Base-by-base conservation (phyloP, 768 basidiomycete genomes). In the Suillus paluster region DNA sequence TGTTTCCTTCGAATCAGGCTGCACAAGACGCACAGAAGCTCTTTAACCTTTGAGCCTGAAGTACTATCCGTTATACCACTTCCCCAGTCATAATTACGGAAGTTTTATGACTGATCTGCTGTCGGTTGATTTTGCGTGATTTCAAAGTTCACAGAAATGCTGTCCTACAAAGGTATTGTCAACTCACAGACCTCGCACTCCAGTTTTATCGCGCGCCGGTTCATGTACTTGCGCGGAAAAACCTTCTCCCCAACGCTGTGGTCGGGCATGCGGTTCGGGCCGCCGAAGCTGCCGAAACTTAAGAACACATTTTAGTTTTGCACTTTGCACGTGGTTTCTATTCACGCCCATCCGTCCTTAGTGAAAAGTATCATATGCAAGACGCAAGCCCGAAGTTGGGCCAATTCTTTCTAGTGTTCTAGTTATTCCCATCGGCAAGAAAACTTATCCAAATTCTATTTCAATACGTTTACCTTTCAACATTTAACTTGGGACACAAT, bases 1-100 rank as follows among this genome's bases (percentile, higher is more conserved):
- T 66, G 12, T 71, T 70, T 52, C 69, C 67, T 12, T 61, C 70
- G 6, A 52, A 71, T n/a, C 38, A 60, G 59, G 68, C 64, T 1
- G 65, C 69, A 42, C 33, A 52, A 52, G n/a, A 52, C 3, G 50
- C 50, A n/a, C 17, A 34, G n/a, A 34, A 52, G 50, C n/a, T 52
- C 12, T 48, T 34, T 8, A 33, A 34, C 33, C 33, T 52, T 34
- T 6, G 6, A 17, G 11, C 30, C 19, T n/a, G 10, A 50, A 33
- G 17, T 14, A 25, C 14, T 33, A 9, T 5, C 19, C 14, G 15
- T 48, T 48, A 21, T 45, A 17, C 27, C 19, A 30, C 17, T 50
- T 19, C 33, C 19, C 19, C 33, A 11, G 30, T 19, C 33, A 34
- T 5, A 23, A 46, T 6, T 46, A 25, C 33, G 19, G 30, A 52